Evolutionary conservation across 257 asterid species (phyloP).

Genomic region (Solanum lycopersicoides): DNA sequence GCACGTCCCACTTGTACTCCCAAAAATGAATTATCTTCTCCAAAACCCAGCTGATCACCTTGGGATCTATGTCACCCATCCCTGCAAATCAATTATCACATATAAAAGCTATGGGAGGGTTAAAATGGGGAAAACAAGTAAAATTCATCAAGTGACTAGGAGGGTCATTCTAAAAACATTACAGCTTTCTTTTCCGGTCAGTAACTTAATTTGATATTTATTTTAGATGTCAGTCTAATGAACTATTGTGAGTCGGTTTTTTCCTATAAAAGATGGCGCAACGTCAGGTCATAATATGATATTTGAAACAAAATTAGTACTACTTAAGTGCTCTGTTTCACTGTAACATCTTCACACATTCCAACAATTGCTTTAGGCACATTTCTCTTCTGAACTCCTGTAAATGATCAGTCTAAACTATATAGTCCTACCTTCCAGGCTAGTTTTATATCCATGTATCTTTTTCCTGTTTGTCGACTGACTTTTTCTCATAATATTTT

Average conservation of each 20-base stretch:
- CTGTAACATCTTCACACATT: not conserved
- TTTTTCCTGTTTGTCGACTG: not conserved
- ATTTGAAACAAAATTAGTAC: not conserved
- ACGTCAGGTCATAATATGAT: not conserved
- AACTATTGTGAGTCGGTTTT: not conserved
- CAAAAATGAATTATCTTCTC: no score
- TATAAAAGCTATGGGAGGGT: not conserved
- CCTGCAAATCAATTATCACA: no score
- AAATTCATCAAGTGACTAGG: not conserved
- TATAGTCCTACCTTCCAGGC: not conserved
- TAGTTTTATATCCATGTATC: not conserved
- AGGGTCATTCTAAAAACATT: not conserved
- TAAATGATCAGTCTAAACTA: not conserved
- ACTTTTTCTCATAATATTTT: slow-evolving; percentile 1
- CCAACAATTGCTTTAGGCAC: not conserved
- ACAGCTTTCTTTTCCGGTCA: not conserved
- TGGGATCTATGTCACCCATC: no score
- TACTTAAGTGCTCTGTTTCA: not conserved
- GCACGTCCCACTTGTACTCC: not conserved
- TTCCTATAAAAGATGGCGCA: not conserved
- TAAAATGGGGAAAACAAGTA: not conserved
- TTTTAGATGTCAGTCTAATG: not conserved
- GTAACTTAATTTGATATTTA: not conserved
- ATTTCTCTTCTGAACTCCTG: not conserved
- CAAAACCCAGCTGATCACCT: no score